phyloP scores from a whole-genome alignment of 352 stramenopile genomes.

The Phytophthora hibernalis region DNA sequence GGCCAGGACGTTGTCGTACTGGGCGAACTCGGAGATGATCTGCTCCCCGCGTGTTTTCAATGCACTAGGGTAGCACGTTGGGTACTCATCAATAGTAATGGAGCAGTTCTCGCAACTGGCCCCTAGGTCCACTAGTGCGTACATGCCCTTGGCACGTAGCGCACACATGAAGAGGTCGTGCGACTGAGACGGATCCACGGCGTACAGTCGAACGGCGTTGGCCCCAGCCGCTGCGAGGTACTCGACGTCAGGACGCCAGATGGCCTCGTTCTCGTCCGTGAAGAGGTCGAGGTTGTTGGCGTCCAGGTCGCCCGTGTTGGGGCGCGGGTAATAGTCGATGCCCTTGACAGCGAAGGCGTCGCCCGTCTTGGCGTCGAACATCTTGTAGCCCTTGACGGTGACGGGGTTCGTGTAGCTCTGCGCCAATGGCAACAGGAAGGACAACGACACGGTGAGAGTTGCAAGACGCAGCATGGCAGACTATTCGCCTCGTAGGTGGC shows the following conservation, averaged over 20 bases:
- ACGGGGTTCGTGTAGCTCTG: constrained; percentile 63
- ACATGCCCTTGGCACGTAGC: constrained; percentile 75
- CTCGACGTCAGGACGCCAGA: constrained; percentile 77
- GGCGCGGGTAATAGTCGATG: constrained; percentile 89
- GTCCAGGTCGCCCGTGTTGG: constrained; percentile 75
- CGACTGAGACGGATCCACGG: constrained; percentile 83
- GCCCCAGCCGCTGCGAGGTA: constrained; percentile 67
- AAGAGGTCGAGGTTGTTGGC: constrained; percentile 88
- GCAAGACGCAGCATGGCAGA: constrained; percentile 25
- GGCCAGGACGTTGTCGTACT: constrained; percentile 87
- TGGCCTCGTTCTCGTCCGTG: constrained; percentile 69
- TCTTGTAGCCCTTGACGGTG: constrained; percentile 67
- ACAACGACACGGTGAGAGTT: constrained; percentile 21
- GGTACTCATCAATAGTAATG: constrained; percentile 58
- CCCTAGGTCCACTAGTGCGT: constrained; percentile 71
- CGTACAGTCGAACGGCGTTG: constrained; percentile 86
- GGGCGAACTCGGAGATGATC: constrained; percentile 83
- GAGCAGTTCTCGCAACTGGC: constrained; percentile 68
- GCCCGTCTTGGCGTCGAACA: constrained; percentile 82
- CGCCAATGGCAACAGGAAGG: constrained; percentile 4
- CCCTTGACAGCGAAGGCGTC: constrained; percentile 77
- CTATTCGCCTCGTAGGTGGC: neutral
- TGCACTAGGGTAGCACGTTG: constrained; percentile 59
- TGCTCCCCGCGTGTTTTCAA: constrained; percentile 76
- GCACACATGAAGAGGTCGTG: constrained; percentile 92